phyloP scores from a whole-genome alignment of 2,329 filamentous ascomycete genomes.

The Trichoderma citrinoviride region DNA sequence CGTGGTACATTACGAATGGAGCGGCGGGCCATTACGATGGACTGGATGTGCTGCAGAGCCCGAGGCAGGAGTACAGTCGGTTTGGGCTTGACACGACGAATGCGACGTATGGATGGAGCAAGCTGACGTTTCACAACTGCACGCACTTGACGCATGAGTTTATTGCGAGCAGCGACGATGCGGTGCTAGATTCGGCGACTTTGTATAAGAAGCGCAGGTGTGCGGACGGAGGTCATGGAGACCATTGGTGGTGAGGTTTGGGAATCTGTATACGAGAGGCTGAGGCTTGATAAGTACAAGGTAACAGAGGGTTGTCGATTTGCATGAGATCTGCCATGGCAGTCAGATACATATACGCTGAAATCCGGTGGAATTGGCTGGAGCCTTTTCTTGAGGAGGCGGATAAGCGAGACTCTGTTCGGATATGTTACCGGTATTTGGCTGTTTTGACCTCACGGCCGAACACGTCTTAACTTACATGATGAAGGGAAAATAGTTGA shows the following conservation, averaged over 20 bases:
- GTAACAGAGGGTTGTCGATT: too few species aligned
- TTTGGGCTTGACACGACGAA: constrained; percentile 6
- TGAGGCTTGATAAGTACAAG: too few species aligned
- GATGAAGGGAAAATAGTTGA: too few species aligned
- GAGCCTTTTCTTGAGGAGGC: too few species aligned
- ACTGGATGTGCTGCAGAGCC: background rate
- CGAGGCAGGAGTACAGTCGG: constrained; percentile 5
- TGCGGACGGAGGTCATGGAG: background rate
- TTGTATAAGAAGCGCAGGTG: constrained; percentile 1
- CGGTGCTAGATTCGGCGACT: constrained; percentile 8
- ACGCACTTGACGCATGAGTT: constrained; percentile 18
- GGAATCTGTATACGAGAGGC: too few species aligned
- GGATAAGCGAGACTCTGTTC: too few species aligned
- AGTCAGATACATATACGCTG: too few species aligned
- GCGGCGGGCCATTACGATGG: constrained; percentile 17
- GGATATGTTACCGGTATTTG: too few species aligned
- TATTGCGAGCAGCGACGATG: constrained; percentile 9
- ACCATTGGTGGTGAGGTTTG: background rate
- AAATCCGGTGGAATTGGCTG: too few species aligned
- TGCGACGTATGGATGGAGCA: constrained; percentile 13
- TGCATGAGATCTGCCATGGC: too few species aligned
- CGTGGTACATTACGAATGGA: constrained; percentile 18
- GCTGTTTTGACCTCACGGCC: too few species aligned
- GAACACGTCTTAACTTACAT: too few species aligned
- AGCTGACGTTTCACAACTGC: constrained; percentile 3